Conservation (phyloP, 2,329 filamentous ascomycete genomes). For the Paracamarosporium sp. region DNA sequence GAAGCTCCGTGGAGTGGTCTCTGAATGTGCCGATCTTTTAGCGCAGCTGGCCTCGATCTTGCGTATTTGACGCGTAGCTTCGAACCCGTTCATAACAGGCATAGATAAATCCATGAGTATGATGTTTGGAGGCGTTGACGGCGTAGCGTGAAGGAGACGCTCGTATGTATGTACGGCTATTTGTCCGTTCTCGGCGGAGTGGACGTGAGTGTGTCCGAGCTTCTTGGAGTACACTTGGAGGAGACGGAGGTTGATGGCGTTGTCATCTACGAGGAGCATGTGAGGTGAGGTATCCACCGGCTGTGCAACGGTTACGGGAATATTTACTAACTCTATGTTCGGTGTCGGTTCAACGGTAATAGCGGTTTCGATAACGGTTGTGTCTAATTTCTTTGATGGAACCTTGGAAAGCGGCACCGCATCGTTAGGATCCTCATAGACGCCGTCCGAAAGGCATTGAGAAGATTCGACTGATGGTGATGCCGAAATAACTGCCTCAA, state of each 20-base stretch:
- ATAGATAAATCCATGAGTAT: neutral
- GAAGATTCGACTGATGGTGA: neutral
- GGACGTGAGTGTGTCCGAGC: neutral
- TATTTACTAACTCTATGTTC: neutral
- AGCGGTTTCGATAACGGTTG: neutral
- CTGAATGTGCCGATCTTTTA: no score
- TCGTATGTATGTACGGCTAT: neutral
- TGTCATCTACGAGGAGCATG: neutral
- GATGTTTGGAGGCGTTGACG: neutral
- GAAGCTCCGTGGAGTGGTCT: neutral
- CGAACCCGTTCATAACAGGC: neutral
- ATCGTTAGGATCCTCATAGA: neutral
- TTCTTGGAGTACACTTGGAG: neutral
- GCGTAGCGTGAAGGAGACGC: neutral
- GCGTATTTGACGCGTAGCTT: neutral
- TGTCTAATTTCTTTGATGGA: neutral
- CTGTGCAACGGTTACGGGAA: neutral
- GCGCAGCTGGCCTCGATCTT: neutral
- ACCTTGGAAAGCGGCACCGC: neutral
- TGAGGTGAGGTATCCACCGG: neutral
- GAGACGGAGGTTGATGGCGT: neutral
- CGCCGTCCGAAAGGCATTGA: neutral
- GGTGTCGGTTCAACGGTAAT: neutral
- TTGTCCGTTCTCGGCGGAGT: neutral
- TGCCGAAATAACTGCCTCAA: no score